Evolutionary conservation across 352 stramenopile species (phyloP), one percentile per base, ranked within the genome.

Genomic region (Phytophthora constricta): DNA sequence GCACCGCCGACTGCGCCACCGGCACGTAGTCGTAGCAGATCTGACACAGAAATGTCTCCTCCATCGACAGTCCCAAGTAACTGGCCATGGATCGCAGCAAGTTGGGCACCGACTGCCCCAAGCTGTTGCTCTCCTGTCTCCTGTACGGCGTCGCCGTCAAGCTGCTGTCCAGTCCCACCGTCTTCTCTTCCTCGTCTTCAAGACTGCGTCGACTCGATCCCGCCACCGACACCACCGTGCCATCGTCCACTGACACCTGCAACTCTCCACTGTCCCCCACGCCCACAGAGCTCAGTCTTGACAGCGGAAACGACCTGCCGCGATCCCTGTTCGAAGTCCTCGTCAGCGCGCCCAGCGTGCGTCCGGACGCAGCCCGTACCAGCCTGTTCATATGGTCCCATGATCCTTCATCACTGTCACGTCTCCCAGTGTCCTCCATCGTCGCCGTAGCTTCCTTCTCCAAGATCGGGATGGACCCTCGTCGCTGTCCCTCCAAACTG

Each of bases 1-100:
- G 74, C 46, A 67, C 33, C n/a, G 82, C 67, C 0, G 72, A 68
- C 4, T 70, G 72, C 1, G 63, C 53, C 19, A 89, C 43, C 0
- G 79, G 58, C 2, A 76, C 62, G 49, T 89, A 80, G 55, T 94
- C 86, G 26, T 81, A 90, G 68, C 86, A 94, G 54, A 94, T 94
- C 49, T 91, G 86, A 43, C 86, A 94, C 47, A 87, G 61, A 33
- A 86, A 89, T 14, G 83, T 91, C 54, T 92, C 80, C 42, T 90
- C 81, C 56, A 92, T 89, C 1, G 70, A 82, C 17, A 89, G 66
- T 1, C 80, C 80, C 27, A 92, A 53, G 45, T 86, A 80, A 26
- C 71, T 82, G 3, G 69, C 79, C 52, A 90, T 70, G 0, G 81
- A 89, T 4, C 79, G 60, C 25, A 92, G 58, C n/a, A 85, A 65